A percentile compares a stretch with the other conserved stretches of the same genome.
These are phyloP conservation scores for Citrus unshiu DNA, from an alignment of 345 rosid species.

Conservation along the genomic window DNA sequence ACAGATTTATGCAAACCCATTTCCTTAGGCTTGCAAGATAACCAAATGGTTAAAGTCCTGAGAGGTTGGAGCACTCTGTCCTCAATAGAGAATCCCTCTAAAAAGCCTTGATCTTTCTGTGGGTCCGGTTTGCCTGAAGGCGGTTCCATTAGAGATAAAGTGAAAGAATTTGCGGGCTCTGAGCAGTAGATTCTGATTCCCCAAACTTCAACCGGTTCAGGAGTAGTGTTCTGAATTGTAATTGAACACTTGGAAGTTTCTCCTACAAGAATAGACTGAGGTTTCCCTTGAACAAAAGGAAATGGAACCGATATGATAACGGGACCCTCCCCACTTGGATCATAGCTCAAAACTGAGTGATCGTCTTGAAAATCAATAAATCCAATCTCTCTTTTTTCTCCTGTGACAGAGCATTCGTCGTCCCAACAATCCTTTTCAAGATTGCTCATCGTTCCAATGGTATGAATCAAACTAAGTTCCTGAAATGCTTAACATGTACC, in stretches of 20 bases:
- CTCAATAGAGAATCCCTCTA: slow-evolving; percentile 35
- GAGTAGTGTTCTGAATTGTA: slow-evolving; percentile 33
- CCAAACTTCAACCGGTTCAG: slow-evolving; percentile 46
- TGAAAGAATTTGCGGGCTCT: slow-evolving; percentile 34
- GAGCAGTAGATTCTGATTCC: slow-evolving; percentile 42
- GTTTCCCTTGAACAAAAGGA: slow-evolving; percentile 38
- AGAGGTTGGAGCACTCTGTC: slow-evolving; percentile 49
- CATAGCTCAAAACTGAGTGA: slow-evolving; percentile 31
- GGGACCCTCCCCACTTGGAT: slow-evolving; percentile 35
- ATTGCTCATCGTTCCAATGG: slow-evolving; percentile 18
- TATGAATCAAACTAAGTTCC: slow-evolving; percentile 3
- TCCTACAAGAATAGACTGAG: slow-evolving; percentile 39
- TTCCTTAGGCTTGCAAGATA: slow-evolving; percentile 55
- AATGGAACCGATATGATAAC: slow-evolving; percentile 47
- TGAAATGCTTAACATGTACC: not conserved
- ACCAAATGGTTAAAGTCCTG: slow-evolving; percentile 49
- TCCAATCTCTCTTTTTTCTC: slow-evolving; percentile 49
- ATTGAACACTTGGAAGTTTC: slow-evolving; percentile 37
- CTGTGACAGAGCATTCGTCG: slow-evolving; percentile 40
- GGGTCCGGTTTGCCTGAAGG: slow-evolving; percentile 22
- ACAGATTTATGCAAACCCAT: slow-evolving; percentile 52
- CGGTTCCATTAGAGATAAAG: slow-evolving; percentile 54
- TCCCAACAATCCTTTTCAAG: slow-evolving; percentile 17
- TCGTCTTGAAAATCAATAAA: slow-evolving; percentile 48
- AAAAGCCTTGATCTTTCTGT: slow-evolving; percentile 22